phyloP scores from a whole-genome alignment of 352 stramenopile genomes.

The Phytophthora sansomeana region DNA sequence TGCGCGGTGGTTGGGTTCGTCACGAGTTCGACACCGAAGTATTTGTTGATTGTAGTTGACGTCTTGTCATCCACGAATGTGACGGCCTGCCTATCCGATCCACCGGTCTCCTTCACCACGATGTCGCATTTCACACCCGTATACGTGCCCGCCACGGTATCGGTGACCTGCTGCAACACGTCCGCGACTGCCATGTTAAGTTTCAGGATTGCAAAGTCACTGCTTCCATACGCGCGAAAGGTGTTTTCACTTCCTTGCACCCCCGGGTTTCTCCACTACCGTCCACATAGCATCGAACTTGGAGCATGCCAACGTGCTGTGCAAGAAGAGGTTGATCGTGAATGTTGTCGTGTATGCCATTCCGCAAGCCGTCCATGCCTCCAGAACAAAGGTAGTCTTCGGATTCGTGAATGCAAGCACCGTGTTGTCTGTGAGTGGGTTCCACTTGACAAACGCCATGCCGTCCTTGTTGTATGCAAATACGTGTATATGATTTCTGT shows the following conservation, averaged over 20 bases:
- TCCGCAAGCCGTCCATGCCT: constrained; percentile 70
- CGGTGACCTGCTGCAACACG: constrained; percentile 2
- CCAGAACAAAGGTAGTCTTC: constrained; percentile 47
- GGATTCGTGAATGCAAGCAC: constrained; percentile 37
- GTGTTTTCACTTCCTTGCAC: constrained; percentile 7
- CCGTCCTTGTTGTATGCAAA: constrained; percentile 48
- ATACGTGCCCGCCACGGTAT: constrained; percentile 10
- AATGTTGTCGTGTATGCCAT: constrained; percentile 34
- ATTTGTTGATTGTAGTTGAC: constrained; percentile 15
- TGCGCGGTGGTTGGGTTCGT: constrained; percentile 39
- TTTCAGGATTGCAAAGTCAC: constrained; percentile 30
- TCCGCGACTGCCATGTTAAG: constrained; percentile 12
- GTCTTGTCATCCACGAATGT: constrained; percentile 8
- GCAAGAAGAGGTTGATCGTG: constrained; percentile 43
- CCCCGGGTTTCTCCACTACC: constrained; percentile 16
- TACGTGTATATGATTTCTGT: too few relatives aligned
- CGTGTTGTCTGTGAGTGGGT: constrained; percentile 8
- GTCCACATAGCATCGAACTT: constrained; percentile 27
- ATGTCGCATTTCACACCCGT: constrained; percentile 19
- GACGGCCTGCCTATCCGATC: constrained; percentile 4
- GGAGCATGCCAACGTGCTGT: constrained; percentile 32
- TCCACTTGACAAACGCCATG: constrained; percentile 13
- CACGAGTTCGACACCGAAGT: constrained; percentile 57
- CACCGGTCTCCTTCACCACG: constrained; percentile 23
- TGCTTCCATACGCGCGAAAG: constrained; percentile 30